Percentiles rank a stretch among this genome's conserved stretches.
phyloP scores from a whole-genome alignment of 768 basidiomycete genomes.

The Lentinula boryana region DNA sequence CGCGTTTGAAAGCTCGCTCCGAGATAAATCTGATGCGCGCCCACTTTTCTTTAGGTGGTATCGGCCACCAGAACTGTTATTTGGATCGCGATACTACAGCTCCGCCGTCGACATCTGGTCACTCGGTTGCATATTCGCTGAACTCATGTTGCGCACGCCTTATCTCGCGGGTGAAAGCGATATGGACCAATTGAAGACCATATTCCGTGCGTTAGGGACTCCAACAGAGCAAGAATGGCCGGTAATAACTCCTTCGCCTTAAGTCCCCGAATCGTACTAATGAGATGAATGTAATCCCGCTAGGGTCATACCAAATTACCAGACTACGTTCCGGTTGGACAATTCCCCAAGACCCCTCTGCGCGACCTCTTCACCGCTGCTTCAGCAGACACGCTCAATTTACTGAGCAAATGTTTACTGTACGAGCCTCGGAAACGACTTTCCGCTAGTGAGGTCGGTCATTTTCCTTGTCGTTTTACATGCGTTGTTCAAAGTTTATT shows the following conservation, averaged over 20 bases:
- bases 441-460: conserved; percentile 66
- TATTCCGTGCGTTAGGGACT: conserved; percentile 90
- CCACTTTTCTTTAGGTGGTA: conserved; percentile 63
- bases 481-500: neutral
- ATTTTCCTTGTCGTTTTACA: neutral
- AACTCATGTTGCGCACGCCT: conserved; percentile 93
- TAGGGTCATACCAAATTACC: conserved; percentile 90
- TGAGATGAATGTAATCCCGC: neutral
- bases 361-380: conserved; percentile 90
- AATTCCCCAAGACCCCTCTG: conserved; percentile 77
- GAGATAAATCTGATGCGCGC: neutral
- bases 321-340: conserved; percentile 82
- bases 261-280: neutral
- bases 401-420: conserved; percentile 71
- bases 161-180: conserved; percentile 95
- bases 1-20: conserved; percentile 14
- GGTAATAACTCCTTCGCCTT: conserved; percentile 35
- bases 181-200: conserved; percentile 94
- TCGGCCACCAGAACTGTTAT: conserved; percentile 91
- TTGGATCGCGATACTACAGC: conserved; percentile 86
- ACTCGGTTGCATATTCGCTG: conserved; percentile 95
- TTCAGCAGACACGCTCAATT: conserved; percentile 75
- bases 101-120: conserved; percentile 96
- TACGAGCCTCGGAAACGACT: conserved; percentile 87
- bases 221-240: conserved; percentile 99